These are phyloP conservation scores for Globisporangium nodosum DNA, from an alignment of 352 stramenopile genomes.

Conservation along the genomic window DNA sequence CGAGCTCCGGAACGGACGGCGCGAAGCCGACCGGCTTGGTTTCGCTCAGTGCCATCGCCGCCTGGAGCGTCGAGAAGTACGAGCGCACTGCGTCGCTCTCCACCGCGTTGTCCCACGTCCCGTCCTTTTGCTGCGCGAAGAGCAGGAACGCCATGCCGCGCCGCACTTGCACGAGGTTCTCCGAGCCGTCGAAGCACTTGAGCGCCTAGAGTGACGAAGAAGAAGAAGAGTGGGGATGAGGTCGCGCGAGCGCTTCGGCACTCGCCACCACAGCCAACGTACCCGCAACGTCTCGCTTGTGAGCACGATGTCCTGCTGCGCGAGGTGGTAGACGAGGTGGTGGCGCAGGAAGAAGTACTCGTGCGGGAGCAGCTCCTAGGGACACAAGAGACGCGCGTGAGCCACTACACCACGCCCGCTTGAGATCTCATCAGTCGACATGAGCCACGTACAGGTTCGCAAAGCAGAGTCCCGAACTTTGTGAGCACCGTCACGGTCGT, in stretches of 20 bases:
- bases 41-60: conserved; percentile 45
- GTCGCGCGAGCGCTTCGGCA: too few species aligned
- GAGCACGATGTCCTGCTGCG: conserved; percentile 67
- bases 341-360: conserved; percentile 89
- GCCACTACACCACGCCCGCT: too few species aligned
- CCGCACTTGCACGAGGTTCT: conserved; percentile 62
- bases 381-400: not conserved
- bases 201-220: conserved; percentile 34
- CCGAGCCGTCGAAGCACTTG: conserved; percentile 61
- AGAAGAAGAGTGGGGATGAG: not conserved
- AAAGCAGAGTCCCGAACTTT: conserved; percentile 70
- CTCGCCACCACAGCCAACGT: not conserved
- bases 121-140: conserved; percentile 47
- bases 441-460: conserved; percentile 39
- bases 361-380: conserved; percentile 81
- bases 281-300: conserved; percentile 70
- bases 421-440: not conserved
- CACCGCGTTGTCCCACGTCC: conserved; percentile 35
- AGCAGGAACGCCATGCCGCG: conserved; percentile 69
- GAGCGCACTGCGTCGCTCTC: conserved; percentile 17
- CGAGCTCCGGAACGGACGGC: conserved; percentile 49
- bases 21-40: conserved; percentile 44
- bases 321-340: conserved; percentile 72
- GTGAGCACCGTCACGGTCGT: conserved; percentile 85
- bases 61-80: conserved; percentile 54